Base-by-base conservation (phyloP, 2,329 filamentous ascomycete species). In the Lachnellula hyalina region DNA sequence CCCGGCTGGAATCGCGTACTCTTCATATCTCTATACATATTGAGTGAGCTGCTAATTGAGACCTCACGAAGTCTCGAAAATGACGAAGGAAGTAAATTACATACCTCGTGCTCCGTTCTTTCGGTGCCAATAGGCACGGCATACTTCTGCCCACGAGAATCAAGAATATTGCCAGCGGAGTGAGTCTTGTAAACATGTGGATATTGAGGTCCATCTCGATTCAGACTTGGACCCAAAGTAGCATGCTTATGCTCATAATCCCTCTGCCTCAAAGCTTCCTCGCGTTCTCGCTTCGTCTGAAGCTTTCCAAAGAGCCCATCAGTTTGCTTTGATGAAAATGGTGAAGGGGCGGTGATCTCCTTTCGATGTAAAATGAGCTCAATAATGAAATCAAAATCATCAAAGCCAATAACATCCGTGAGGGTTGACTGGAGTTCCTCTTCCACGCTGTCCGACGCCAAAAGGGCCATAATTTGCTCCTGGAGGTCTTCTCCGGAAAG, bases 181-280 rank as follows among this genome's bases (percentile, higher is more conserved):
- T 96, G 87, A 2, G 82, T 73, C 63, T 87, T 90, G 74, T 96
- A 99, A 0, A 99, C 90, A 69, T 99, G 94, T 1, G 95, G 95
- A 68, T 99, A 99, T 46, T 88, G 79, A 4, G 86, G 81, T 51
- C 86, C 88, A 56, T 84, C 75, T 47, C 84, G 84, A 51, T 86
- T 78, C 57, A 89, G 80, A n/a, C 83, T 85, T 0, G 89, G 81
- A 2, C 85, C 83, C 23, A 99, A 74, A 2, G 80, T 66, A 9
- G 87, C 81, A 66, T 82, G 83, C 71, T 99, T 99, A 71, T 99
- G 94, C 66, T 90, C 82, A 55, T 81, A 80, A 65, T 99, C 92
- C 64, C 85, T 84, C 45, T 82, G 82, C 7, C 85, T 84, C 28
- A 99, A 77, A 3, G 84, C 84, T 58, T 89, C 87, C 60, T 96